phyloP scores from a whole-genome alignment of 2,329 filamentous ascomycete genomes.

The Leptodontidium sp. region DNA sequence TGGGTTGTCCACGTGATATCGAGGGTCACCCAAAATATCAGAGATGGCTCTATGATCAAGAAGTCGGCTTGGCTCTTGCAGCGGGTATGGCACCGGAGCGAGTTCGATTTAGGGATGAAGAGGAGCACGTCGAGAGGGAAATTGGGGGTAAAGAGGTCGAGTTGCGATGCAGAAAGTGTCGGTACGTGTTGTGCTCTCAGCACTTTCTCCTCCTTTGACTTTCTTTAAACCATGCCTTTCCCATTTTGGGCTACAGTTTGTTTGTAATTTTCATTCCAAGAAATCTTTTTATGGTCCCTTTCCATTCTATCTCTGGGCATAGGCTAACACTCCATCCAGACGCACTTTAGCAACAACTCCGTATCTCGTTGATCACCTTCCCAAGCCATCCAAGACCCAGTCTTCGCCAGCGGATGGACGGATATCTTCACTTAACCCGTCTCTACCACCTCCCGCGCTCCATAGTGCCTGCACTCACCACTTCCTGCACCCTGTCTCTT shows the following conservation, averaged over 20 bases:
- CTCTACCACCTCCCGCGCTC: slow-evolving; percentile 38
- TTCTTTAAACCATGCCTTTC: background rate
- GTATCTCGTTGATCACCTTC: slow-evolving; percentile 64
- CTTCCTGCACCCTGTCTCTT: slow-evolving; percentile 90
- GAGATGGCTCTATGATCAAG: slow-evolving; percentile 74
- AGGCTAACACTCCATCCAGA: slow-evolving; percentile 26
- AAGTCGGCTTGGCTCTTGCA: slow-evolving; percentile 72
- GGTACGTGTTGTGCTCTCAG: slow-evolving; percentile 51
- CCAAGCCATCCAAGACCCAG: slow-evolving; percentile 45
- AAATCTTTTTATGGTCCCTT: background rate
- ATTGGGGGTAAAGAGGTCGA: slow-evolving; percentile 55
- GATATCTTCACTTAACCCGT: slow-evolving; percentile 41
- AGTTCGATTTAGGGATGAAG: slow-evolving; percentile 84
- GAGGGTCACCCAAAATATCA: slow-evolving; percentile 81
- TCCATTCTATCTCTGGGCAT: background rate
- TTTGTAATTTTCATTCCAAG: background rate
- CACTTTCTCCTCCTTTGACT: background rate
- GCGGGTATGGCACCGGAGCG: slow-evolving; percentile 81
- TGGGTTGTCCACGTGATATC: slow-evolving; percentile 78
- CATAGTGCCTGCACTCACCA: slow-evolving; percentile 75
- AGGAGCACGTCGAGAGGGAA: slow-evolving; percentile 49
- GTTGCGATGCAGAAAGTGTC: slow-evolving; percentile 90
- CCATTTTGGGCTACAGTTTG: background rate
- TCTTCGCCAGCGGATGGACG: slow-evolving; percentile 30
- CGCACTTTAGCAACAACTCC: slow-evolving; percentile 68